Percentiles rank a stretch among this genome's conserved stretches.
These are phyloP conservation scores for Teunomyces pallodes DNA, from an alignment of 805 yeast genomes.

Conservation along the genomic window DNA sequence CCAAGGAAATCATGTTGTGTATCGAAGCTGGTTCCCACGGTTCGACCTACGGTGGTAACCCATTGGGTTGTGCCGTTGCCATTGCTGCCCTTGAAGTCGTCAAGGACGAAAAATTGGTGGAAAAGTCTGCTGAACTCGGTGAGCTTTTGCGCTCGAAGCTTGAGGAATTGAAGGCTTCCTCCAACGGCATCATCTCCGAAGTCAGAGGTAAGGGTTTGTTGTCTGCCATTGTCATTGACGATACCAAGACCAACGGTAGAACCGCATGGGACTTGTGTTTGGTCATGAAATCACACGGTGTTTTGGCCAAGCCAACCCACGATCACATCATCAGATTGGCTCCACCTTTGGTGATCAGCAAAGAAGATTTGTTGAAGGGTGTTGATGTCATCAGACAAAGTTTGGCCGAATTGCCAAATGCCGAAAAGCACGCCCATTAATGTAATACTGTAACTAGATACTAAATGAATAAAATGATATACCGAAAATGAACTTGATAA, in stretches of 20 bases:
- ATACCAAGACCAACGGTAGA: constrained; percentile 77
- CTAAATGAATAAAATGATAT: neutral
- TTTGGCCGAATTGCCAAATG: constrained; percentile 54
- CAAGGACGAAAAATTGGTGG: constrained; percentile 79
- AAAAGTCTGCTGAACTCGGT: constrained; percentile 74
- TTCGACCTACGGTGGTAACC: constrained; percentile 97
- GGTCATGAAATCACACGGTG: constrained; percentile 82
- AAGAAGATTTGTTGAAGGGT: constrained; percentile 82
- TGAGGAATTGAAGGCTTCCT: constrained; percentile 48
- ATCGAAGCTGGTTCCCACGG: constrained; percentile 96
- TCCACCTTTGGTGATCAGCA: constrained; percentile 89
- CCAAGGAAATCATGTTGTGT: constrained; percentile 84
- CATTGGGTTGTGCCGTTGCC: constrained; percentile 89
- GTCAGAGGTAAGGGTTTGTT: constrained; percentile 85
- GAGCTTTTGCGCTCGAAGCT: constrained; percentile 61
- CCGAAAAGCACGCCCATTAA: constrained; percentile 45
- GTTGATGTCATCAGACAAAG: constrained; percentile 67
- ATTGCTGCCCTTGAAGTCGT: constrained; percentile 91
- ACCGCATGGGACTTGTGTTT: constrained; percentile 96
- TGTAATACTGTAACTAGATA: neutral
- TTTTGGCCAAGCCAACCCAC: constrained; percentile 95
- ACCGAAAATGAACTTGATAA: neutral
- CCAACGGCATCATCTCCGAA: constrained; percentile 53
- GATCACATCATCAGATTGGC: constrained; percentile 94
- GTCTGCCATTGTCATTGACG: constrained; percentile 89